Percentiles rank a stretch among this genome's conserved stretches.
These are phyloP conservation scores for Cucurbita pepo DNA, from an alignment of 306 rosid species.

Conservation along the genomic window DNA sequence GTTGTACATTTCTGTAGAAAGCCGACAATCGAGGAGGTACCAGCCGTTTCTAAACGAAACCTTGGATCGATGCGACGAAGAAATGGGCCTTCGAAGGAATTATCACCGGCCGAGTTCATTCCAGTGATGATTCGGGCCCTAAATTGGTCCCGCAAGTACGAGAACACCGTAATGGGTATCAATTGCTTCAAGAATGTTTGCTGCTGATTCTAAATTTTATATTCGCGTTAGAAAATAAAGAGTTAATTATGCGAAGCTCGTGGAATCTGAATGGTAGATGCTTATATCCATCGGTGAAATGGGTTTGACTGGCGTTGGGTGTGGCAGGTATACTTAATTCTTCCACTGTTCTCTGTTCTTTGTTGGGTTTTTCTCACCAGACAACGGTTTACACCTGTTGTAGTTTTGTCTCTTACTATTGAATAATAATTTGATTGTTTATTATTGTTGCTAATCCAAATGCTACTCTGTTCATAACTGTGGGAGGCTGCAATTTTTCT, in stretches of 20 bases:
- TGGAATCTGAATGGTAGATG: conserved; percentile 3
- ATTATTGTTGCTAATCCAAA: not conserved
- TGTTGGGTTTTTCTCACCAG: not conserved
- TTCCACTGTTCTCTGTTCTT: not conserved
- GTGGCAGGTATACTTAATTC: not conserved
- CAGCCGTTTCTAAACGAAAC: not conserved
- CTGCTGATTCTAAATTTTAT: not conserved
- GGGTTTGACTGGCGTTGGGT: not conserved
- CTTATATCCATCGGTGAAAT: not conserved
- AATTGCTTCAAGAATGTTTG: not conserved
- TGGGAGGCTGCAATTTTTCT: not conserved
- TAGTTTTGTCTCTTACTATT: not conserved
- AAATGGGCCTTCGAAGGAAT: not conserved
- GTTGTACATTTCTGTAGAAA: not conserved
- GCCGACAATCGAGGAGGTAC: not conserved
- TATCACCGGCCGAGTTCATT: not conserved
- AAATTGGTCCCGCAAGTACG: not conserved
- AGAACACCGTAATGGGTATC: not conserved
- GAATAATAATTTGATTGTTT: not conserved
- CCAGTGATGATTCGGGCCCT: not conserved
- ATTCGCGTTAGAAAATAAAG: not conserved
- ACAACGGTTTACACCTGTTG: not conserved
- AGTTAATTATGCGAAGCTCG: not conserved
- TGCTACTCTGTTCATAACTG: not conserved
- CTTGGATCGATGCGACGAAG: not conserved